Percentiles rank a stretch among this genome's conserved stretches.
phyloP scores from a whole-genome alignment of 805 yeast species.

The Cyberlindnera sargentensis region DNA sequence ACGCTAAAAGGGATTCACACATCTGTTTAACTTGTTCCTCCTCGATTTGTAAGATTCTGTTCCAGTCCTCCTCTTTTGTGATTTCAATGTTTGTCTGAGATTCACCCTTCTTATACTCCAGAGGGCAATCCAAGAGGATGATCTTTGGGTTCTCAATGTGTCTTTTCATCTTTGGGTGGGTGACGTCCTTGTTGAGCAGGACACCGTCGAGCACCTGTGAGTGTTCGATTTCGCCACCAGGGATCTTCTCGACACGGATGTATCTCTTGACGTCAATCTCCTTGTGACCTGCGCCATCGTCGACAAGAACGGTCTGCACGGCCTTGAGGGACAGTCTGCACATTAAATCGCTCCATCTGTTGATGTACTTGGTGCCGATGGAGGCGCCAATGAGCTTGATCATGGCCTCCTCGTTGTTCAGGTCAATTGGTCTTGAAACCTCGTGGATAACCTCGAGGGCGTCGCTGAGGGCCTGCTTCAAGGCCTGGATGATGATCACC shows the following conservation, averaged over 20 bases:
- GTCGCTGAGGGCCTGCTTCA: slow-evolving; percentile 84
- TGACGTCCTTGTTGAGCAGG: slow-evolving; percentile 89
- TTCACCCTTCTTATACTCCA: slow-evolving; percentile 98
- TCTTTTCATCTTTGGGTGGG: slow-evolving; percentile 98
- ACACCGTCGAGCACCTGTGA: slow-evolving; percentile 86
- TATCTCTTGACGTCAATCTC: slow-evolving; percentile 93
- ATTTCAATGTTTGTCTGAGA: slow-evolving; percentile 97
- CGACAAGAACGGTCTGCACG: slow-evolving; percentile 71
- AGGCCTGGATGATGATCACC: slow-evolving; percentile 89
- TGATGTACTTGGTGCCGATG: slow-evolving; percentile 92
- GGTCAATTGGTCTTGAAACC: slow-evolving; percentile 80
- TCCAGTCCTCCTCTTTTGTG: slow-evolving; percentile 95
- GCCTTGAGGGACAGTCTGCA: slow-evolving; percentile 83
- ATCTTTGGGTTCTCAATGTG: slow-evolving; percentile 82
- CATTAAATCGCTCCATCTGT: slow-evolving; percentile 88
- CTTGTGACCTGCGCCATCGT: slow-evolving; percentile 49
- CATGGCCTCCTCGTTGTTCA: slow-evolving; percentile 81
- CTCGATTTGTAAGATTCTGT: slow-evolving; percentile 88
- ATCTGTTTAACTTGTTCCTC: slow-evolving; percentile 90
- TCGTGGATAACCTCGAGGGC: slow-evolving; percentile 82
- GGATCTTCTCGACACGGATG: slow-evolving; percentile 89
- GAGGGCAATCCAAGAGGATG: slow-evolving; percentile 87
- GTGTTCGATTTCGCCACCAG: slow-evolving; percentile 96
- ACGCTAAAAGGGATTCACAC: slow-evolving; percentile 77
- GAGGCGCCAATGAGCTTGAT: slow-evolving; percentile 78